A percentile compares a stretch with the other conserved stretches of the same genome.
These are phyloP conservation scores for Boletus reticulatus DNA, from an alignment of 768 basidiomycete genomes.

Conservation along the genomic window DNA sequence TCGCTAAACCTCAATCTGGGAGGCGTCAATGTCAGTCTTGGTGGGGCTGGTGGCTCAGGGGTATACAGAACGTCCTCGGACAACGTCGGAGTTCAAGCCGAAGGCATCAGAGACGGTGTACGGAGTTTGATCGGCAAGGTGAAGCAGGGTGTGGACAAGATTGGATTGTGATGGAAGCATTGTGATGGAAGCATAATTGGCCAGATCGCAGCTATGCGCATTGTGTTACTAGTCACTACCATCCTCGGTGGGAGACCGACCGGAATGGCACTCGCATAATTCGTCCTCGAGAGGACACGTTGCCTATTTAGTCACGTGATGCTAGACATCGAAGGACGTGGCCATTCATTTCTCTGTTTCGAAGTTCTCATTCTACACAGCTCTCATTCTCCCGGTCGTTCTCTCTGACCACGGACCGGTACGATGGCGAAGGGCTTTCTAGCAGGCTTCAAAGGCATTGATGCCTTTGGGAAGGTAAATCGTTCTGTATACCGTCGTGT, in stretches of 20 bases:
- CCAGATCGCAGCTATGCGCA: not conserved
- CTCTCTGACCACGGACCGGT: constrained; percentile 20
- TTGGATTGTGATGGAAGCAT: constrained; percentile 31
- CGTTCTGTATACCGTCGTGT: not conserved
- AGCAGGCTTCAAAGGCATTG: constrained; percentile 81
- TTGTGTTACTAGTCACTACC: not conserved
- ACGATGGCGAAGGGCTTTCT: constrained; percentile 80
- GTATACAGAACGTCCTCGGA: constrained; percentile 83
- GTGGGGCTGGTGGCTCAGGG: constrained; percentile 79
- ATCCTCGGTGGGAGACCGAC: not conserved
- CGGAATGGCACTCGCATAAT: not conserved
- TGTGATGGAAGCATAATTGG: constrained; percentile 12
- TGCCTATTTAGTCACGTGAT: constrained; percentile 24
- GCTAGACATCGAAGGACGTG: not conserved
- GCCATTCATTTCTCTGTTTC: not conserved
- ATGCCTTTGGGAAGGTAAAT: constrained; percentile 97
- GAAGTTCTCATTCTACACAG: constrained; percentile 4
- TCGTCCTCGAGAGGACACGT: constrained; percentile 31
- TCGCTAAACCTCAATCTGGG: constrained; percentile 90
- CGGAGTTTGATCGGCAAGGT: constrained; percentile 86
- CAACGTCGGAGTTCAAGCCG: constrained; percentile 71
- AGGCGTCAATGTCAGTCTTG: constrained; percentile 89
- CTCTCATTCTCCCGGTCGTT: constrained; percentile 10
- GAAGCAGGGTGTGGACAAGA: constrained; percentile 75
- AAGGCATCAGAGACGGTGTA: constrained; percentile 87